Percentiles rank a stretch among this genome's conserved stretches.
Conservation (phyloP, 2,329 filamentous ascomycete species). For the Acrodontium crateriforme region DNA sequence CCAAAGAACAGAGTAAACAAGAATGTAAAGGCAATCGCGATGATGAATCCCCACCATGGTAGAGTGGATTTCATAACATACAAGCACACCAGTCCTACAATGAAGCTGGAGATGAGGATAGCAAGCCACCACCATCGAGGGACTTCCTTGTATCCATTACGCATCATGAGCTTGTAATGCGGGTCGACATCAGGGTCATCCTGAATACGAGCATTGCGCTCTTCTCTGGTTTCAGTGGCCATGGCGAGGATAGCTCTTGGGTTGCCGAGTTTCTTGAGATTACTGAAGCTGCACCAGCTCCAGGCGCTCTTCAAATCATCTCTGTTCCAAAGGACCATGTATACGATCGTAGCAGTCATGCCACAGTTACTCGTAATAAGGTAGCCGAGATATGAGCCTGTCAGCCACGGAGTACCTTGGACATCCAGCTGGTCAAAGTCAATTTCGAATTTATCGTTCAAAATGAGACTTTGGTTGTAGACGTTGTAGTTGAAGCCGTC, state of each 20-base stretch:
- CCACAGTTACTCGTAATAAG: conserved; percentile 33
- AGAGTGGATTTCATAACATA: conserved; percentile 18
- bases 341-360: conserved; percentile 33
- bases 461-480: conserved; percentile 32
- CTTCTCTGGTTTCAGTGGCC: conserved; percentile 11
- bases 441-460: conserved; percentile 28
- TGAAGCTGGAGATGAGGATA: conserved; percentile 10
- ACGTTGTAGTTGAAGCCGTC: conserved; percentile 23
- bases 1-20: conserved; percentile 20
- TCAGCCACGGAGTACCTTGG: conserved; percentile 30
- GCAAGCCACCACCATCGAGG: conserved; percentile 21
- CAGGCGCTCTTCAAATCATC: conserved; percentile 27
- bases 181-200: conserved; percentile 17
- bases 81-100: conserved; percentile 15
- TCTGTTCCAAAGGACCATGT: conserved; percentile 23
- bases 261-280: conserved; percentile 11
- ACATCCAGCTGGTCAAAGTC: conserved; percentile 21
- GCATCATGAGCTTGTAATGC: conserved; percentile 22
- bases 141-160: conserved; percentile 16
- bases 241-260: no score
- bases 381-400: conserved; percentile 25
- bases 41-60: conserved; percentile 21
- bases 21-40: conserved; percentile 21
- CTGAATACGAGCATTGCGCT: conserved; percentile 9
- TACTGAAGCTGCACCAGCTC: conserved; percentile 13